Evolutionary conservation across 768 basidiomycete genomes (phyloP), one percentile per base, ranked within the genome.

Genomic region (Leccinum arenicola): DNA sequence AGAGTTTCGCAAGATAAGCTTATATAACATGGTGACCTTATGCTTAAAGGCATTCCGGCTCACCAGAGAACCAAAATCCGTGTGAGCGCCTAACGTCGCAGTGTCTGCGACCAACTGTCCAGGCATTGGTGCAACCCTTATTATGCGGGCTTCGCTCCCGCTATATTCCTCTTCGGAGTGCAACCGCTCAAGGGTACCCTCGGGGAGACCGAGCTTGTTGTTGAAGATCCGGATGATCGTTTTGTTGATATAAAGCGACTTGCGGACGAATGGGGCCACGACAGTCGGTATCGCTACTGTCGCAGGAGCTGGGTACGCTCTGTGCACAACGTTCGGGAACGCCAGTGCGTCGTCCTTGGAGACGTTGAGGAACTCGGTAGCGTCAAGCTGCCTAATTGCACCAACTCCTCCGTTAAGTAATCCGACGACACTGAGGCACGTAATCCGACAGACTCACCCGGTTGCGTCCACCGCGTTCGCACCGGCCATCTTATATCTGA

Each of bases 31-130:
- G 14, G 23, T 23, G 21, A 48, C 23, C 38, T 17, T 17, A 19
- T 9, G 43, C 15, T 45, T 9, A 19, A 45, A 15, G 14, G 12
- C 27, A 23, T 8, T 45, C 12, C 9, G 19, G 47, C 81, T 66
- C 63, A 86, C 86, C 57, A 88, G 68, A n/a, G 84, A 84, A n/a
- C 87, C 86, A 61, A 88, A 89, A 69, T 88, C 88, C 3, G 87
- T 88, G 67, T 89, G 88, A 2, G 83, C 81, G 19, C 86, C 86
- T n/a, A 88, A 68, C 0, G 76, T 75, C n/a, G 77, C 73, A 50
- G 71, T 77, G 6, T 77, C 72, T 7, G 69, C 68, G 8, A 60
- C 12, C 4, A 50, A 33, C 17, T 71, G 68, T 0, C 62, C 64
- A 4, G 72, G 69, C 56, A 68, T 73, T 1, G 77, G 78, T 1